Evolutionary conservation across 2,329 filamentous ascomycete genomes (phyloP), one percentile per base, ranked within the genome.

Genomic region (Aspergillus sp.): DNA sequence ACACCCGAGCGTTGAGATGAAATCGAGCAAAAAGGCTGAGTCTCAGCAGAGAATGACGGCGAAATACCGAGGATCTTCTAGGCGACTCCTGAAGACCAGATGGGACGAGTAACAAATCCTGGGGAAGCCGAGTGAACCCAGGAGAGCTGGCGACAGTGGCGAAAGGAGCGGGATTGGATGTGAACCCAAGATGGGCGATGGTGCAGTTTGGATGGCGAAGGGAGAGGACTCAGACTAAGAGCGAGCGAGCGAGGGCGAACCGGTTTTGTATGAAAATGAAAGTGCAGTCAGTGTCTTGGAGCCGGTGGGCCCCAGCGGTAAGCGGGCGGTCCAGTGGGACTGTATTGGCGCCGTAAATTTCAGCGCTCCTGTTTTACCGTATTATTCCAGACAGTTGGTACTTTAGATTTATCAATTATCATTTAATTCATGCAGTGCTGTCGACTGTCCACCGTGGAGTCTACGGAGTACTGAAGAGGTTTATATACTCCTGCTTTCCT

Each of bases 1-100:
- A 61, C 55, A 56, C 66, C 58, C 65, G 62, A 61, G 53, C 56
- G 59, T 32, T 54, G 52, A 58, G 55, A 48, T 60, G 61, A 54
- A 61, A 44, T 48, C 44, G 58, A 54, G 48, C 56, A 36, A 41
- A n/a, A 38, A 52, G 32, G 43, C 30, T 58, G 49, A 55, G 51
- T 56, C 18, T 13, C 30, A 53, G 58, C 48, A 55, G 48, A 59
- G 57, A 57, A 56, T 50, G 45, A 26, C 34, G 48, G 36, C 15
- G 48, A 48, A 50, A 18, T 39, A 39, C 15, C 42, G 18, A 36
- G 51, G 49, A 54, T 45, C 50, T 57, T 56, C 53, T 48, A 17
- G 47, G 45, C 24, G 45, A 53, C 42, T 52, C 52, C 52, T 43
- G 49, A 55, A 59, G 53, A 56, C 53, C 38, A 24, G 30, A 57